Base-by-base conservation (phyloP, 768 basidiomycete species). In the Hericium erinaceus region DNA sequence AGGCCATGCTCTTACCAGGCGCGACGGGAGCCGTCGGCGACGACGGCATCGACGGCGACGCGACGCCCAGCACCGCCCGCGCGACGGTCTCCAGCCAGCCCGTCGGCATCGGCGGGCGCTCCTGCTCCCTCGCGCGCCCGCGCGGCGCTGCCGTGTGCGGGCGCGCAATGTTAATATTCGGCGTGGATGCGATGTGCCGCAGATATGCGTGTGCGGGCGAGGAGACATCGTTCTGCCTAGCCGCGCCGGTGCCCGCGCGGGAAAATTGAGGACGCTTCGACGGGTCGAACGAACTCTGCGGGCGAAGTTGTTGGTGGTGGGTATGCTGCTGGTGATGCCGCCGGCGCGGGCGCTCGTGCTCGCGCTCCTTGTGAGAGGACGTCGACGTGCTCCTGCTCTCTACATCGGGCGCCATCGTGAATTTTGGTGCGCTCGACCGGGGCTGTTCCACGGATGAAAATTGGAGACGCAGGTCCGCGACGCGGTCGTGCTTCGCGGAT, bases 31-130 rank as follows among this genome's bases (percentile, higher is more conserved):
- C 44, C 24, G 11, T 16, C 5, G 4, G 8, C 15, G 39, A 41
- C 1, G 3, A 28, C 41, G 10, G 76, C 77, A 0, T 78, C 75
- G 20, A 80, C 76, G 4, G 79, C 67, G 59, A 73, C 1, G 77
- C 72, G 3, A 77, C 77, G 11, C 62, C 64, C n/a, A 83, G 71
- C 9, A 89, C 74, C 0, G 85, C 85, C 56, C 77, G 80, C 9
- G 85, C 77, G n/a, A 89, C 84, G 1, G 75, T 79, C 65, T 85
- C 83, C 22, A 89, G 70, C 87, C 87, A 89, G n/a, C 80, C 80
- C 8, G 74, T 67, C 3, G 87, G 85, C 37, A 88, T 72, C 4
- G 85, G 81, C n/a, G 83, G 82, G 50, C 58, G 53, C 67, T 48
- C 71, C 67, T 15, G 64, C 65, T 55, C 74, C n/a, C 68, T 64